These are phyloP conservation scores for Ilyonectria mors-panacis DNA, from an alignment of 2,329 filamentous ascomycete species.

Conservation along the genomic window DNA sequence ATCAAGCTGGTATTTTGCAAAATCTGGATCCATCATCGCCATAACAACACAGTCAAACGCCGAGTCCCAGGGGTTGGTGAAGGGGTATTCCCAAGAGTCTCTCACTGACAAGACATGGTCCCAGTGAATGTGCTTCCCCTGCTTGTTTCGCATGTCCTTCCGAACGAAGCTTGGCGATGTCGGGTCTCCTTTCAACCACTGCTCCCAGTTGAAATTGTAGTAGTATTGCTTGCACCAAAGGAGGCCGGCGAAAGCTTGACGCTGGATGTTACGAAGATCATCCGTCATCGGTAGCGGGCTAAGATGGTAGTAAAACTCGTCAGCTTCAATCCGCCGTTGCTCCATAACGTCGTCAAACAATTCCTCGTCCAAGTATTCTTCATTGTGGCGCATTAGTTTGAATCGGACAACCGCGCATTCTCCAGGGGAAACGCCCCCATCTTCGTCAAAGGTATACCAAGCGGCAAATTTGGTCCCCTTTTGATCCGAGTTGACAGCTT, in stretches of 20 bases:
- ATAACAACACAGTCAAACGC: slow-evolving; percentile 97
- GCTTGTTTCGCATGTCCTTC: slow-evolving; percentile 85
- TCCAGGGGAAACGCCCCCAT: slow-evolving; percentile 86
- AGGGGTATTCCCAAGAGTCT: slow-evolving; percentile 98
- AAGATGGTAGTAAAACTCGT: slow-evolving; percentile 95
- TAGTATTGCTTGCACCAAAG: slow-evolving; percentile 99
- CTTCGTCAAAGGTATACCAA: slow-evolving; percentile 95
- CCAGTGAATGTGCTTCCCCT: slow-evolving; percentile 96
- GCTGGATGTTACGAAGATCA: slow-evolving; percentile 93
- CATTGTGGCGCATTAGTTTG: slow-evolving; percentile 82
- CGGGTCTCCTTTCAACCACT: slow-evolving; percentile 97
- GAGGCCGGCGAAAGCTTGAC: slow-evolving; percentile 95
- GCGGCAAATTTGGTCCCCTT: slow-evolving; percentile 92
- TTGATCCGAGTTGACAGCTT: slow-evolving; percentile 83
- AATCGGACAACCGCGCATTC: slow-evolving; percentile 97
- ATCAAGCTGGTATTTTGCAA: slow-evolving; percentile 97
- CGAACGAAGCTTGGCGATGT: slow-evolving; percentile 83
- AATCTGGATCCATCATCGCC: slow-evolving; percentile 97
- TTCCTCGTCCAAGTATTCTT: slow-evolving; percentile 92
- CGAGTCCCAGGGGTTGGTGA: slow-evolving; percentile 97
- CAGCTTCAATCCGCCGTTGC: slow-evolving; percentile 85
- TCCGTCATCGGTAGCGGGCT: slow-evolving; percentile 95
- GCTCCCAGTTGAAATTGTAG: slow-evolving; percentile 97
- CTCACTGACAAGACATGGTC: slow-evolving; percentile 98
- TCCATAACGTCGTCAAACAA: slow-evolving; percentile 93